phyloP scores from a whole-genome alignment of 176 grass and related monocot species.

The Pontederia crassipes region DNA sequence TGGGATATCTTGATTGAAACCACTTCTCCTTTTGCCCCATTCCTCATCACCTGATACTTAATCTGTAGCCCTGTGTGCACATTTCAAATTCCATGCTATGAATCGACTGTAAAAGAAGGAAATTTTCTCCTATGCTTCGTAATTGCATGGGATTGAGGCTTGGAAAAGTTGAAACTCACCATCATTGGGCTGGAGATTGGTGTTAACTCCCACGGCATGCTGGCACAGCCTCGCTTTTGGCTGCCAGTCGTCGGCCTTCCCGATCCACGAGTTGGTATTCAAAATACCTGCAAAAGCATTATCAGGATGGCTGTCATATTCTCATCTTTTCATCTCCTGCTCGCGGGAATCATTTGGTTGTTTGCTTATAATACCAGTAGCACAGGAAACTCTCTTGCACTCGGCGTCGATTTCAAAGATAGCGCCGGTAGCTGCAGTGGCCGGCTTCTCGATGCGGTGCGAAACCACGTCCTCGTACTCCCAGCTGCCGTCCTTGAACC shows the following conservation, averaged over 20 bases:
- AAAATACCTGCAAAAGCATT: constrained; percentile 23
- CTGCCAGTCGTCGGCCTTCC: constrained; percentile 26
- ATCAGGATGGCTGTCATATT: background rate
- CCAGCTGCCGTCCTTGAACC: constrained; percentile 49
- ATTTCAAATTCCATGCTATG: background rate
- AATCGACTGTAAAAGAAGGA: background rate
- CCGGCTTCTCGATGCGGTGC: constrained; percentile 31
- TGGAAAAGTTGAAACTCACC: constrained; percentile 15
- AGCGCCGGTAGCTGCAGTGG: constrained; percentile 31
- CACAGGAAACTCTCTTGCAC: constrained; percentile 8
- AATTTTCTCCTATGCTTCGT: background rate
- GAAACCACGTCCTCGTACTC: constrained; percentile 58
- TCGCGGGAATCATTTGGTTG: no score
- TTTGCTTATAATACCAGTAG: constrained; percentile 20
- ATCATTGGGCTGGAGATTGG: constrained; percentile 54
- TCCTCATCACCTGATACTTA: no score
- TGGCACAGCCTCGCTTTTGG: constrained; percentile 30
- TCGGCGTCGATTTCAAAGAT: constrained; percentile 41
- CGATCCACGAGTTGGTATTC: constrained; percentile 39
- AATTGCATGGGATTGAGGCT: background rate
- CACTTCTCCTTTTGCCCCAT: no score
- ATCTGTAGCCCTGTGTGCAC: no score
- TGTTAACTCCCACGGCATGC: constrained; percentile 51
- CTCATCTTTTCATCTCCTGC: no score
- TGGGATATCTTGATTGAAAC: no score